Percentiles rank a stretch among this genome's conserved stretches.
Evolutionary conservation across 345 rosid genomes (phyloP).

Genomic region (Litchi chinensis): DNA sequence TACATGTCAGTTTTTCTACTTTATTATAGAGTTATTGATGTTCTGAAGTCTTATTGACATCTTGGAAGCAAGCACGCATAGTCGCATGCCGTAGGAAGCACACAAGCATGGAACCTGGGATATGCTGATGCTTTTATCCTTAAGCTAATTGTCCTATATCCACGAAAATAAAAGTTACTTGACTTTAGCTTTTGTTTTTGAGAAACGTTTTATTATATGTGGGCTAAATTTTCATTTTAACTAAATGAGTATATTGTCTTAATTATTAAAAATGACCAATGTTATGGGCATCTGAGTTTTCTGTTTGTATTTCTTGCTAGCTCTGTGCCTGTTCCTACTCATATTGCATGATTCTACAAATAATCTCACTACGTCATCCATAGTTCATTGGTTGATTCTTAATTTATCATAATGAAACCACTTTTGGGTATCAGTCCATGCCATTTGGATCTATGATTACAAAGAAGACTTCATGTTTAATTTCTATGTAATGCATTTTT

Average conservation of each 20-base stretch:
- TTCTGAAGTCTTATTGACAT: background rate
- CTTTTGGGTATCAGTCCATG: background rate
- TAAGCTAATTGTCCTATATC: background rate
- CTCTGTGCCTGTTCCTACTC: background rate
- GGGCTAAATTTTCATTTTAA: background rate
- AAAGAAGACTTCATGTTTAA: constrained; percentile 9
- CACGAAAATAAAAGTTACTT: background rate
- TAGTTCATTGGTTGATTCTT: background rate
- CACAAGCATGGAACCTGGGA: background rate
- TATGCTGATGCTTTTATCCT: background rate
- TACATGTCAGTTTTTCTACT: background rate
- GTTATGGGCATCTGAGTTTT: background rate
- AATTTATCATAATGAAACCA: background rate
- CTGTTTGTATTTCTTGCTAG: background rate
- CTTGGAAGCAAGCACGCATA: background rate
- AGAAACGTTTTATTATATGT: background rate
- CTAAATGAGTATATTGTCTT: background rate
- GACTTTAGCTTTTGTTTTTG: background rate
- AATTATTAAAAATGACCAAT: background rate
- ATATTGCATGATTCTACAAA: background rate
- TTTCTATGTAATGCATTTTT: constrained; percentile 34
- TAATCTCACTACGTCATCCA: background rate
- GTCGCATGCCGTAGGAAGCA: background rate
- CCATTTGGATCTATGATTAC: background rate
- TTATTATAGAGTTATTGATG: background rate